phyloP scores from a whole-genome alignment of 371 early-diverging fungal species.

The Mucor irregularis region DNA sequence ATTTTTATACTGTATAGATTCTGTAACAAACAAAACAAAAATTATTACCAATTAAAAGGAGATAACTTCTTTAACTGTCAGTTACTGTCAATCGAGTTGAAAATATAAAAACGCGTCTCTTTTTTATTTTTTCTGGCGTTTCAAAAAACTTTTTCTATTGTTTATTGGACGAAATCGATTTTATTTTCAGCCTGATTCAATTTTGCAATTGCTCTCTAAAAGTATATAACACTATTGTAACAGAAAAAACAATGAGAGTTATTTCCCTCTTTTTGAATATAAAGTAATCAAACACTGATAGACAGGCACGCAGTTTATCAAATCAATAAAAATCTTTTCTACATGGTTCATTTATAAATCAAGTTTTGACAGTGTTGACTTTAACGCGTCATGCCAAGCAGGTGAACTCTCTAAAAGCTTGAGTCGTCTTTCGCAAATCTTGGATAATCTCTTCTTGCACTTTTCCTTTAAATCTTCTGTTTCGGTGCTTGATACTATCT shows the following conservation, averaged over 20 bases:
- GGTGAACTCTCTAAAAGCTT: conserved; percentile 16
- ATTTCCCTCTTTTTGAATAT: no score
- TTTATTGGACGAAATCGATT: no score
- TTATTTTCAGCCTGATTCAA: no score
- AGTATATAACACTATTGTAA: no score
- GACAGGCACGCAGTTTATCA: no score
- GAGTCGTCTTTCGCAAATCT: conserved; percentile 23
- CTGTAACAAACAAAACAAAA: conserved; percentile 1
- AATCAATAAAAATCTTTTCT: not conserved
- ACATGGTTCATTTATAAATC: not conserved
- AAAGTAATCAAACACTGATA: no score
- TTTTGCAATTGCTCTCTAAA: no score
- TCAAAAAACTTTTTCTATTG: no score
- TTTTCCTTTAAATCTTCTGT: conserved; percentile 21
- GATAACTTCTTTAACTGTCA: not conserved
- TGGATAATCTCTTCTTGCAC: conserved; percentile 14
- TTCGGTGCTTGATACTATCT: not conserved
- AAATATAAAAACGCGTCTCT: not conserved
- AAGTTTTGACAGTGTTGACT: not conserved
- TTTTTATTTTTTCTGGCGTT: no score
- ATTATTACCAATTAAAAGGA: not conserved
- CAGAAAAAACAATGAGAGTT: no score
- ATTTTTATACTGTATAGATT: not conserved
- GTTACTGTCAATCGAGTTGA: not conserved
- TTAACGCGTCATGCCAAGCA: conserved; percentile 25